phyloP scores from a whole-genome alignment of 352 stramenopile species.

The Pythium coloratum region DNA sequence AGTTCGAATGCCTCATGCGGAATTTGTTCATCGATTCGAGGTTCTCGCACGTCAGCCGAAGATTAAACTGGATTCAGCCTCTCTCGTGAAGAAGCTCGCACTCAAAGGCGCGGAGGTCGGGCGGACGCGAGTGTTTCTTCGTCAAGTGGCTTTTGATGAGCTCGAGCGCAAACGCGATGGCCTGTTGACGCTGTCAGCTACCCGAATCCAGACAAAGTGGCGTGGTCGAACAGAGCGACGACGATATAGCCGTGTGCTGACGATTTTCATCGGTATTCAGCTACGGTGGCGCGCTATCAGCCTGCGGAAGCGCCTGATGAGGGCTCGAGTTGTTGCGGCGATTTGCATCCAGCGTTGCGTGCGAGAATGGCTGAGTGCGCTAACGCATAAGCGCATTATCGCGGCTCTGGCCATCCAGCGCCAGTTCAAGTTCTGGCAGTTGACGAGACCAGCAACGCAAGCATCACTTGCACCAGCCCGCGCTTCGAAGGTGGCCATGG shows the following conservation, averaged over 20 bases:
- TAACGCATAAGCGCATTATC: not conserved
- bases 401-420: slow-evolving; percentile 21
- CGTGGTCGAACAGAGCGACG: slow-evolving; percentile 31
- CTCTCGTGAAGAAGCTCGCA: slow-evolving; percentile 36
- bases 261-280: slow-evolving; percentile 48
- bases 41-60: slow-evolving; percentile 27
- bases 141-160: slow-evolving; percentile 60
- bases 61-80: slow-evolving; percentile 25
- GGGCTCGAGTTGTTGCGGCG: slow-evolving; percentile 34
- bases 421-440: slow-evolving; percentile 10
- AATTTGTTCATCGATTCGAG: slow-evolving; percentile 66
- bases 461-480: not conserved
- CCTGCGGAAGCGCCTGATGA: slow-evolving; percentile 40
- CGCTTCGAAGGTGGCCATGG: not conserved
- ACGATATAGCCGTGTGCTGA: slow-evolving; percentile 35
- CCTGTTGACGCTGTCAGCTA: slow-evolving; percentile 30
- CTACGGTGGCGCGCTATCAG: slow-evolving; percentile 56
- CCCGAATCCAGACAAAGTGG: slow-evolving; percentile 58
- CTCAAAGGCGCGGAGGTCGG: slow-evolving; percentile 57
- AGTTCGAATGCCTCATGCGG: slow-evolving; percentile 67
- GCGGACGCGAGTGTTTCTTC: slow-evolving; percentile 70
- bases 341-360: slow-evolving; percentile 39
- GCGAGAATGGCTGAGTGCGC: slow-evolving; percentile 31
- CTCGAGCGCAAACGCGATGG: slow-evolving; percentile 52
- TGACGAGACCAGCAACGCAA: not conserved